phyloP scores from a whole-genome alignment of 2,329 filamentous ascomycete species.

The Ophiostoma novo-ulmi region DNA sequence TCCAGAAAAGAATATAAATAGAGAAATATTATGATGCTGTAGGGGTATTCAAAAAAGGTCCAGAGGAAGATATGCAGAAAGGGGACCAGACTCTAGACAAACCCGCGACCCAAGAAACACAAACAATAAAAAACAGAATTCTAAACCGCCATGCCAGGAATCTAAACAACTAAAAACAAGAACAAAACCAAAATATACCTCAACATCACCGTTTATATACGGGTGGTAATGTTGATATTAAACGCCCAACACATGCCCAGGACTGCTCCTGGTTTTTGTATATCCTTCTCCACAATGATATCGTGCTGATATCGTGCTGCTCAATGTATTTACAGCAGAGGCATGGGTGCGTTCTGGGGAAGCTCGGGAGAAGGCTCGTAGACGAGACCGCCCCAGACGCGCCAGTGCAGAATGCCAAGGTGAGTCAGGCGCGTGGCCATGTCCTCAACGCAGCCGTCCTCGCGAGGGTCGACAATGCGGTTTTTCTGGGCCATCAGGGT shows the following conservation, averaged over 20 bases:
- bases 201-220: conserved; percentile 18
- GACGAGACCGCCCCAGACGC: conserved; percentile 73
- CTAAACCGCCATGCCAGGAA: background rate
- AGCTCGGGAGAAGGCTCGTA: conserved; percentile 44
- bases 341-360: conserved; percentile 16
- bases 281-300: background rate
- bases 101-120: background rate
- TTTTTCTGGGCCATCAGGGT: conserved; percentile 28
- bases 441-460: conserved; percentile 55
- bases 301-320: background rate
- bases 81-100: background rate
- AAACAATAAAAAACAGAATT: background rate
- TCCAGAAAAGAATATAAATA: conserved; percentile 1
- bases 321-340: conserved; percentile 3
- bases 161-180: background rate
- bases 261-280: background rate
- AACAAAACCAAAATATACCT: background rate
- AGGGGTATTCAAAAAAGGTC: conserved; percentile 22
- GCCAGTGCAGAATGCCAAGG: conserved; percentile 81
- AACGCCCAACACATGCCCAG: background rate
- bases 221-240: conserved; percentile 15
- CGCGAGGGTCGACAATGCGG: conserved; percentile 33
- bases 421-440: conserved; percentile 76
- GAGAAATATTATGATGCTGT: conserved; percentile 18
- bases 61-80: conserved; percentile 2